Conservation (phyloP, 176 grass and related monocot genomes). For the Juncus inflexus region DNA sequence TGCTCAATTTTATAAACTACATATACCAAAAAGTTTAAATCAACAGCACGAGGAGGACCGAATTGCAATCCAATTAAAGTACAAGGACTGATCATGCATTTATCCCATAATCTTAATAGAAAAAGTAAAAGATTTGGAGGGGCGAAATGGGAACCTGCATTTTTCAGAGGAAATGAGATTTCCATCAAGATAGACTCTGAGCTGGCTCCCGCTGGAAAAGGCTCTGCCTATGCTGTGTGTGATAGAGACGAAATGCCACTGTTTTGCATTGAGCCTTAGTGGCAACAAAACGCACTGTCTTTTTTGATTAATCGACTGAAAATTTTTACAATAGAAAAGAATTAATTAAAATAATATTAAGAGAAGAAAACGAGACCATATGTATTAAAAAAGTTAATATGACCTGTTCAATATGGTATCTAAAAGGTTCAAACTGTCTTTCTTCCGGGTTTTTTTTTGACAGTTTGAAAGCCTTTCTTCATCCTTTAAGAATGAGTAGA, state of each 20-base stretch:
- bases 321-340: conserved; percentile 16
- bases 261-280: conserved; percentile 62
- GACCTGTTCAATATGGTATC: no score
- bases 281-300: conserved; percentile 72
- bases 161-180: conserved; percentile 80
- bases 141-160: conserved; percentile 46
- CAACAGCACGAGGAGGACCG: no score
- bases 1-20: not conserved
- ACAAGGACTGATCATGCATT: no score
- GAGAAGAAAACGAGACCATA: no score
- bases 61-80: not conserved
- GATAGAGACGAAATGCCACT: conserved; percentile 92
- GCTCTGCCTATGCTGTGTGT: conserved; percentile 92
- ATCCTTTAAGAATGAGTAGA: no score
- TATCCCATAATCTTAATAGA: not conserved
- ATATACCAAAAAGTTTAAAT: not conserved
- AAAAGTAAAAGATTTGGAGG: conserved; percentile 1
- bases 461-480: no score
- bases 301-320: conserved; percentile 87
- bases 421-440: not conserved
- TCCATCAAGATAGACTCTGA: conserved; percentile 83
- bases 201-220: conserved; percentile 86
- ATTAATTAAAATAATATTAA: conserved; percentile 14
- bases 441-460: no score
- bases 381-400: no score